Percentiles rank a stretch among this genome's conserved stretches.
Evolutionary conservation across 805 yeast genomes (phyloP).

Genomic region (Isabelozyma rhagii): DNA sequence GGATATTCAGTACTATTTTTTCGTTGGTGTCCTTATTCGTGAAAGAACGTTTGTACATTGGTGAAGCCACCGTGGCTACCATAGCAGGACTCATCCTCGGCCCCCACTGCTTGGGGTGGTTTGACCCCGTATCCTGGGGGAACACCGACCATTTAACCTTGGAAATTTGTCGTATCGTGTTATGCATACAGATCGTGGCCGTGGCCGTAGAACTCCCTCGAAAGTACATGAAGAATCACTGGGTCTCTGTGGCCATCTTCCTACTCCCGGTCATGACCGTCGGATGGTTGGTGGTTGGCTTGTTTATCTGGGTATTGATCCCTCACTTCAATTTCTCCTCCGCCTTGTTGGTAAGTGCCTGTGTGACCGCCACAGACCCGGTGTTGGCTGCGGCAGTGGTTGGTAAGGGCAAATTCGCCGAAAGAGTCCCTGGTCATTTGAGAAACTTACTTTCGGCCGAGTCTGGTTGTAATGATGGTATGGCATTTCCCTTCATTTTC

Average conservation of each 20-base stretch:
- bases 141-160: slow-evolving; percentile 77
- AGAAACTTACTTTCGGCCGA: slow-evolving; percentile 81
- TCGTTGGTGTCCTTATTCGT: slow-evolving; percentile 78
- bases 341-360: slow-evolving; percentile 74
- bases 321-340: slow-evolving; percentile 71
- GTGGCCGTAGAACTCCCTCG: slow-evolving; percentile 92
- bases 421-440: slow-evolving; percentile 89
- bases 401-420: slow-evolving; percentile 89
- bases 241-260: slow-evolving; percentile 71
- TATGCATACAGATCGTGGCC: slow-evolving; percentile 87
- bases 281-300: slow-evolving; percentile 84
- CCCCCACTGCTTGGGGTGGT: slow-evolving; percentile 83
- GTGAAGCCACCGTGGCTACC: slow-evolving; percentile 89
- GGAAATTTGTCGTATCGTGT: slow-evolving; percentile 77
- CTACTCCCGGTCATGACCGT: slow-evolving; percentile 84
- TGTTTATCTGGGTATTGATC: slow-evolving; percentile 73
- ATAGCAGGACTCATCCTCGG: slow-evolving; percentile 85
- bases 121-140: slow-evolving; percentile 82
- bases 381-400: slow-evolving; percentile 94
- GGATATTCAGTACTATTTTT: slow-evolving; percentile 76
- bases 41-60: slow-evolving; percentile 80
- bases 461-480: slow-evolving; percentile 90
- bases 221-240: slow-evolving; percentile 81
- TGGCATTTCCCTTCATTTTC: slow-evolving; percentile 89
- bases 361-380: slow-evolving; percentile 94